Evolutionary conservation across 306 rosid species (phyloP), one percentile per base, ranked within the genome.

Genomic region (Cicer pinnatifidum): DNA sequence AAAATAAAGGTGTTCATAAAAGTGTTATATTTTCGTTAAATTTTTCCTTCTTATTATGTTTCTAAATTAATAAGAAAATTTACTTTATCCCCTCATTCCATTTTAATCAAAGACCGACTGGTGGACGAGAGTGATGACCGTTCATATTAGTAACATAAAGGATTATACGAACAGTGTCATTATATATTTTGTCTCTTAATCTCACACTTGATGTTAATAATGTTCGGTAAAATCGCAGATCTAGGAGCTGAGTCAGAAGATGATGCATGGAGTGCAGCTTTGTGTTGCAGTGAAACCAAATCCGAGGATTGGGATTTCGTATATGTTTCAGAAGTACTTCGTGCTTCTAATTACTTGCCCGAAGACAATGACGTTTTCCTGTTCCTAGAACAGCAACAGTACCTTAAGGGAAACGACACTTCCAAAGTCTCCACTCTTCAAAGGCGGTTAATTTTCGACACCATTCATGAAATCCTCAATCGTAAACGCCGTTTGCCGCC

Each of bases 381-480:
- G 1, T 67, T 87, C 11, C 81, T 94, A 0, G 99, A 94, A 83
- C 87, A 90, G 83, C 94, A 91, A 33, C 97, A 85, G 8, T 60
- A 75, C 38, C 77, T 83, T 10, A 88, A 84, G n/a, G 97, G 97
- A 7, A 91, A 82, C 10, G 92, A 91, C 73, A 77, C 87, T 28
- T 87, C 90, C 1, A 78, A 79, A 67, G 85, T 71, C 3, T 86
- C 91, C 0, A 88, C 71, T 8, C 89, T 91, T 6, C 82, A 84
- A 8, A 85, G 99, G 64, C 80, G 76, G 74, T 81, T 91, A 9
- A 85, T 91, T 10, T 94, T 91, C 57, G 99, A 94, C 79, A 88
- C 86, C 0, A 78, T 94, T 17, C 78, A 58, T 6, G 97, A 91
- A 57, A 91, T 94, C 43, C 76, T 89, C 1, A 61, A 78, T 57